Conservation (phyloP, 768 basidiomycete genomes). For the Kwoniella bestiolae region DNA sequence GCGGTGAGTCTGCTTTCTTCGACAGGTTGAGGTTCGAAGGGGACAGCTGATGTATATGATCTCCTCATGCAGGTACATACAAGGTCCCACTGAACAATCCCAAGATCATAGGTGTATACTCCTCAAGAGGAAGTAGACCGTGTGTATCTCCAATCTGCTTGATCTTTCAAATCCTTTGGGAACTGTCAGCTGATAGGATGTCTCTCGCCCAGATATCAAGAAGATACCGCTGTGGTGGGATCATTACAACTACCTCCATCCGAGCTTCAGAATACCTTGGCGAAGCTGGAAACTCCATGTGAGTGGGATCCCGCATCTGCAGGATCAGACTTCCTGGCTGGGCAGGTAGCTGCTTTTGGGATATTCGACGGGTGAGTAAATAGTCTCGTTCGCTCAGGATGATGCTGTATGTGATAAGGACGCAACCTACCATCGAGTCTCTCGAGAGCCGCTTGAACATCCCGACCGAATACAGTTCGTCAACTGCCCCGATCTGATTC, state of each 20-base stretch:
- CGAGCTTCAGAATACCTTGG: constrained; percentile 70
- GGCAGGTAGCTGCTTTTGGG: constrained; percentile 82
- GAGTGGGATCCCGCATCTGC: constrained; percentile 71
- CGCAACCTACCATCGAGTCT: too few relatives aligned
- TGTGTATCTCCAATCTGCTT: too few relatives aligned
- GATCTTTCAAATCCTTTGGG: not conserved
- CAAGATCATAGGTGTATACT: constrained; percentile 44
- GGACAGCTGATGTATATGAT: too few relatives aligned
- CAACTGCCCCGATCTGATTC: too few relatives aligned
- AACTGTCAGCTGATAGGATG: not conserved
- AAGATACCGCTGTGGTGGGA: constrained; percentile 80
- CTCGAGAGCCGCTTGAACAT: too few relatives aligned
- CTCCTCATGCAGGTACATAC: constrained; percentile 31
- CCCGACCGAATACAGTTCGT: too few relatives aligned
- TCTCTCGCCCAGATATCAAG: constrained; percentile 70
- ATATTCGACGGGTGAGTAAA: constrained; percentile 82
- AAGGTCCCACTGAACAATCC: constrained; percentile 43
- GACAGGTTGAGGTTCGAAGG: too few relatives aligned
- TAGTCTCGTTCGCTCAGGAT: not conserved
- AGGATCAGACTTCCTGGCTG: constrained; percentile 63
- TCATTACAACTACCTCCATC: constrained; percentile 75
- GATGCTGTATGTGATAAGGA: too few relatives aligned
- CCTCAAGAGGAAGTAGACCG: constrained; percentile 42
- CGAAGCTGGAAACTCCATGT: constrained; percentile 60
- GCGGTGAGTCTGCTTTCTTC: constrained; percentile 28